These are phyloP conservation scores for Cryphonectria radicalis DNA, from an alignment of 2,329 filamentous ascomycete genomes.

Conservation along the genomic window DNA sequence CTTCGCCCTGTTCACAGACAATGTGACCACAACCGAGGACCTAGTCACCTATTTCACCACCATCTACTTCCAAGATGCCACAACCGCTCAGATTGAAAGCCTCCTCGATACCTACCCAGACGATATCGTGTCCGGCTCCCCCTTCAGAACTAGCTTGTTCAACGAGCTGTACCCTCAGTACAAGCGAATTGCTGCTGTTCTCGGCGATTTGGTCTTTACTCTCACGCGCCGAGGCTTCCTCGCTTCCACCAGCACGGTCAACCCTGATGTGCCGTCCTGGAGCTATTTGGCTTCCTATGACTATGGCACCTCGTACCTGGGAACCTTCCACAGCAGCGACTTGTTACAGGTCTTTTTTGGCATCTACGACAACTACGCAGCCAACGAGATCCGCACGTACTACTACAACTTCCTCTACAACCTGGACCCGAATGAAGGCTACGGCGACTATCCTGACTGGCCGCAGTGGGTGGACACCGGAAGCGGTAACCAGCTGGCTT, in stretches of 20 bases:
- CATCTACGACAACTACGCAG: slow-evolving; percentile 64
- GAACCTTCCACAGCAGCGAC: slow-evolving; percentile 76
- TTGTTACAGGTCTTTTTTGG: slow-evolving; percentile 72
- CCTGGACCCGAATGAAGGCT: slow-evolving; percentile 68
- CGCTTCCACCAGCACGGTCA: slow-evolving; percentile 44
- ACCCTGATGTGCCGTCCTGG: slow-evolving; percentile 68
- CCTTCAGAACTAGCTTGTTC: slow-evolving; percentile 70
- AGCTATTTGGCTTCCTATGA: slow-evolving; percentile 76
- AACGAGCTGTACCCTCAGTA: slow-evolving; percentile 78
- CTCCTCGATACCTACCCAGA: slow-evolving; percentile 67
- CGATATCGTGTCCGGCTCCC: slow-evolving; percentile 63
- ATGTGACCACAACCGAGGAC: slow-evolving; percentile 64
- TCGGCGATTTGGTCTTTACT: slow-evolving; percentile 78
- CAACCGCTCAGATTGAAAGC: slow-evolving; percentile 51
- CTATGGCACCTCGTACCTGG: slow-evolving; percentile 71
- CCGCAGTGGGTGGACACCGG: slow-evolving; percentile 45
- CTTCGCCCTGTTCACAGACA: slow-evolving; percentile 71
- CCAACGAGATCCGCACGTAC: slow-evolving; percentile 65
- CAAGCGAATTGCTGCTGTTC: slow-evolving; percentile 75
- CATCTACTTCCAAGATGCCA: slow-evolving; percentile 64
- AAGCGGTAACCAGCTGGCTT: slow-evolving; percentile 51
- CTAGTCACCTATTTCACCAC: slow-evolving; percentile 65
- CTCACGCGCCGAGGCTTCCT: slow-evolving; percentile 71
- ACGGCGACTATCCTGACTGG: slow-evolving; percentile 45
- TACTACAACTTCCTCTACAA: slow-evolving; percentile 75